Evolutionary conservation across 441 rosid species (phyloP).

Genomic region (Adansonia rubrostipa): DNA sequence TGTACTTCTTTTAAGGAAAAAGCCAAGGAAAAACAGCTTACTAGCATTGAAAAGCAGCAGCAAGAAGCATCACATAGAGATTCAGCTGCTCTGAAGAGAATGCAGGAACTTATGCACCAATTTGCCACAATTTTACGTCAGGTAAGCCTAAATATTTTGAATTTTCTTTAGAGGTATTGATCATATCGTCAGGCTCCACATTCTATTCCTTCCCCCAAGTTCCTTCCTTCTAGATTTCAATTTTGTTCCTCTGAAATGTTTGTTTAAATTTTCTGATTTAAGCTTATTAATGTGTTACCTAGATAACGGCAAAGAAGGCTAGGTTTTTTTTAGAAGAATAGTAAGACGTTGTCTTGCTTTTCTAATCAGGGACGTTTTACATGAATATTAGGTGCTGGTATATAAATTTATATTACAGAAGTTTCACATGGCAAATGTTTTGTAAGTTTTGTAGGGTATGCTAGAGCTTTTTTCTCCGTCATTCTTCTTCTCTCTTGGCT

Average conservation of each 20-base stretch:
- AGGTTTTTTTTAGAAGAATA: not conserved
- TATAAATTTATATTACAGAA: conserved; percentile 13
- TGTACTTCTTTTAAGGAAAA: conserved; percentile 70
- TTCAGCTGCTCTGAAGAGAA: conserved; percentile 60
- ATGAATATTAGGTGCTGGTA: not conserved
- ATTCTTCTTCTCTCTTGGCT: not conserved
- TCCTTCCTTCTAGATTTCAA: not conserved
- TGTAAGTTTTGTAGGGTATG: not conserved
- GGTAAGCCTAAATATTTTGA: conserved; percentile 44
- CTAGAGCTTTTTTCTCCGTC: not conserved
- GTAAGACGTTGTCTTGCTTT: not conserved
- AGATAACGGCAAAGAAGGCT: conserved; percentile 1
- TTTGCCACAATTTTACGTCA: conserved; percentile 69
- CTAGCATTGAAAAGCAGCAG: conserved; percentile 57
- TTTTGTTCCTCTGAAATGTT: not conserved
- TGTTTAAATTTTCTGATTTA: not conserved
- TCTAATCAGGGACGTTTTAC: not conserved
- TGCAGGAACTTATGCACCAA: conserved; percentile 92
- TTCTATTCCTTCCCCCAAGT: not conserved
- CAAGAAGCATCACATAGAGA: conserved; percentile 56
- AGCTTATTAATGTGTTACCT: not conserved
- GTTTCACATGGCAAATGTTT: not conserved
- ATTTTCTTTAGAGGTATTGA: conserved; percentile 9
- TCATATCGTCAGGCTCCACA: not conserved
- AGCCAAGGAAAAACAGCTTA: conserved; percentile 63